A percentile compares a stretch with the other conserved stretches of the same genome.
Conservation (phyloP, 1,284 basidiomycete species). For the Neonothopanus nambi region DNA sequence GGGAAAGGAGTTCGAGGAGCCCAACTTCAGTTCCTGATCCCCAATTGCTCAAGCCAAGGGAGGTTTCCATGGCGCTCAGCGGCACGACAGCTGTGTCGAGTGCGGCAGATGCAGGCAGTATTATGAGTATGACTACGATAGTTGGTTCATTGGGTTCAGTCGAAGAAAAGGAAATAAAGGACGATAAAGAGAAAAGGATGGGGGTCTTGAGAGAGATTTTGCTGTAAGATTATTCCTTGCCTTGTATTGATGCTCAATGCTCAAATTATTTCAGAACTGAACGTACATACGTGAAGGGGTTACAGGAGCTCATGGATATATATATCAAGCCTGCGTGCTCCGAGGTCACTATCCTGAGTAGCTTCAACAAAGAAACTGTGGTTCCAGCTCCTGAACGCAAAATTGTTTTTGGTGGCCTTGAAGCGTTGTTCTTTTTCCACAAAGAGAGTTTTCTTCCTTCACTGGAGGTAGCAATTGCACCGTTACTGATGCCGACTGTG, state of each 20-base stretch:
- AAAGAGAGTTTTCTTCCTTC: slow-evolving; percentile 91
- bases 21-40: slow-evolving; percentile 48
- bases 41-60: slow-evolving; percentile 46
- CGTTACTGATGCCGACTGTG: slow-evolving; percentile 55
- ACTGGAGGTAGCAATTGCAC: slow-evolving; percentile 73
- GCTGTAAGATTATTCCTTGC: slow-evolving; percentile 53
- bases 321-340: slow-evolving; percentile 89
- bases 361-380: slow-evolving; percentile 78
- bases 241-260: slow-evolving; percentile 16
- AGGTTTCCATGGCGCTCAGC: slow-evolving; percentile 48
- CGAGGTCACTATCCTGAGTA: slow-evolving; percentile 66
- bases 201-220: slow-evolving; percentile 85
- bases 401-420: slow-evolving; percentile 91
- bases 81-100: slow-evolving; percentile 34
- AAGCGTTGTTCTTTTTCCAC: slow-evolving; percentile 91
- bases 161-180: slow-evolving; percentile 84
- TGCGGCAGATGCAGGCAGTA: slow-evolving; percentile 54
- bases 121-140: slow-evolving; percentile 71
- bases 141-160: slow-evolving; percentile 64
- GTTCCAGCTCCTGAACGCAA: slow-evolving; percentile 89
- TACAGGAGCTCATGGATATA: slow-evolving; percentile 92
- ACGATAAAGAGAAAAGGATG: slow-evolving; percentile 79
- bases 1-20: slow-evolving; percentile 55
- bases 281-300: slow-evolving; percentile 89
- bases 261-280: slow-evolving; percentile 68